phyloP scores from a whole-genome alignment of 192 early-diverging fungal genomes.

The Linnemannia hyalina region DNA sequence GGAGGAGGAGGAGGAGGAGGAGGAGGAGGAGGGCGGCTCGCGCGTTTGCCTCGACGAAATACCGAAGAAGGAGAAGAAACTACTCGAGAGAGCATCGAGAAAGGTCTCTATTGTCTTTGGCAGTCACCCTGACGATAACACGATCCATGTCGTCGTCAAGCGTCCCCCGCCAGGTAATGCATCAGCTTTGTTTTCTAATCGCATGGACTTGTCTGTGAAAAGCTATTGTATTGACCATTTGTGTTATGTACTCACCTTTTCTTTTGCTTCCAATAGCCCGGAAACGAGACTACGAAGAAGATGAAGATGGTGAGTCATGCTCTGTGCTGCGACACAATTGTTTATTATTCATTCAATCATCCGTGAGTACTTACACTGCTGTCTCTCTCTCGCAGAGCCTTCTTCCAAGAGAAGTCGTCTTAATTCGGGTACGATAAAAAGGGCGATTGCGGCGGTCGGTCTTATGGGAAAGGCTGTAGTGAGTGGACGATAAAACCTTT shows the following conservation, averaged over 20 bases:
- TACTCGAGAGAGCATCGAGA: background rate
- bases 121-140: slow-evolving; percentile 2
- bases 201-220: background rate
- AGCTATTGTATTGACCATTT: slow-evolving; percentile 1
- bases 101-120: background rate
- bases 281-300: slow-evolving; percentile 10
- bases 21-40: no score
- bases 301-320: background rate
- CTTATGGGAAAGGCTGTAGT: slow-evolving; percentile 18
- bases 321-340: background rate
- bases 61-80: slow-evolving; percentile 7
- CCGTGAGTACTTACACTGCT: background rate
- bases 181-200: slow-evolving; percentile 4
- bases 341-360: background rate
- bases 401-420: slow-evolving; percentile 9
- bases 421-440: background rate
- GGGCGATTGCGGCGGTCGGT: slow-evolving; percentile 6
- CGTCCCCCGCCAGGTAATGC: slow-evolving; percentile 3
- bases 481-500: slow-evolving; percentile 18
- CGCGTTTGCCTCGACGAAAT: background rate
- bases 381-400: slow-evolving; percentile 5
- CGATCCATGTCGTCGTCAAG: slow-evolving; percentile 3
- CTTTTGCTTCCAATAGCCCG: slow-evolving; percentile 11
- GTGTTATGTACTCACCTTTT: slow-evolving; percentile 5
- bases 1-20: slow-evolving; percentile 10